phyloP scores from a whole-genome alignment of 768 basidiomycete genomes.

The Boletus fagicola region DNA sequence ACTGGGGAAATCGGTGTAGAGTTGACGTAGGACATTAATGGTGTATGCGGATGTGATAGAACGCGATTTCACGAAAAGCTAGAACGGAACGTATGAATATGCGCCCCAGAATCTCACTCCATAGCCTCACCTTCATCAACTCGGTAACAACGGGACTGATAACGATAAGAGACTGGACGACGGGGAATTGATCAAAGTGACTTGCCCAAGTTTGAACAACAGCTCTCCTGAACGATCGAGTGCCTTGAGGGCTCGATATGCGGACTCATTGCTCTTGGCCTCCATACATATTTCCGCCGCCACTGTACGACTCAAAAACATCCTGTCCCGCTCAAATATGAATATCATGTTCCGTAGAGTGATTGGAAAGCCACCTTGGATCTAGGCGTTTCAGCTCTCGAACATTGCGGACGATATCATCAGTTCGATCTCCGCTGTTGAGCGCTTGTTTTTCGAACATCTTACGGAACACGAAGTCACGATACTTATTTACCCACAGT shows the following conservation, averaged over 20 bases:
- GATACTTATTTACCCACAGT: conserved; percentile 49
- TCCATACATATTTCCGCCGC: conserved; percentile 84
- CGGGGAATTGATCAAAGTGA: neutral
- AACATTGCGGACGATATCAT: conserved; percentile 68
- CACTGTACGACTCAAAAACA: conserved; percentile 83
- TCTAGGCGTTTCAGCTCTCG: conserved; percentile 71
- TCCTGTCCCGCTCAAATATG: conserved; percentile 40
- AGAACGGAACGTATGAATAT: conserved; percentile 8
- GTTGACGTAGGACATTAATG: conserved; percentile 53
- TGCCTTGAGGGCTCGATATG: conserved; percentile 64
- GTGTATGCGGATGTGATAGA: conserved; percentile 54
- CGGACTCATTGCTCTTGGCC: conserved; percentile 65
- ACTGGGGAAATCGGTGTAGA: conserved; percentile 68
- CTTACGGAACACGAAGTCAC: conserved; percentile 83
- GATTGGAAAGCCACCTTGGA: conserved; percentile 46
- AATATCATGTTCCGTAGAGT: neutral
- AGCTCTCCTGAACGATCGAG: conserved; percentile 64
- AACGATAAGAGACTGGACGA: conserved; percentile 13
- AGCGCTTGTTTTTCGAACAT: conserved; percentile 65
- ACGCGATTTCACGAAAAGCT: conserved; percentile 72
- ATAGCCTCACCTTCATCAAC: conserved; percentile 55
- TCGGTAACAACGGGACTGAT: conserved; percentile 51
- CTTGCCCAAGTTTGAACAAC: conserved; percentile 67
- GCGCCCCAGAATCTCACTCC: neutral
- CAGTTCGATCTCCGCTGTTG: conserved; percentile 50